Conservation (phyloP, 495 filamentous ascomycete genomes). For the Penicillium robsamsonii region DNA sequence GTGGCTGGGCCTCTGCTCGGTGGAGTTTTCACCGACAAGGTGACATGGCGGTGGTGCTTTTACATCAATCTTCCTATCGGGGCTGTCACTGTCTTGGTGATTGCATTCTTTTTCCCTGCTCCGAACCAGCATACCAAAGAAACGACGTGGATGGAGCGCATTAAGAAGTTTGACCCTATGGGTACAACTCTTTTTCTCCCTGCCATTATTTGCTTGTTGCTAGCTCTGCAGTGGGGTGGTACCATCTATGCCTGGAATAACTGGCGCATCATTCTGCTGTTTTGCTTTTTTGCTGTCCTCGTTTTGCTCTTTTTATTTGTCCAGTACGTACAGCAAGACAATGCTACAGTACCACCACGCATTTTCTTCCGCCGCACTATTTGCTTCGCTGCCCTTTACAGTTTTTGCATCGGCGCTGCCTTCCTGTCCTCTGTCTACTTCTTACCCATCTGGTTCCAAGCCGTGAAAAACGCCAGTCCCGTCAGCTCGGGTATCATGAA, state of each 20-base stretch:
- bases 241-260: slow-evolving; percentile 36
- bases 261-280: slow-evolving; percentile 34
- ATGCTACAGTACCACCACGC: slow-evolving; percentile 31
- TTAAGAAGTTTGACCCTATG: slow-evolving; percentile 34
- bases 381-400: slow-evolving; percentile 51
- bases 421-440: slow-evolving; percentile 45
- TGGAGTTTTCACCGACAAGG: slow-evolving; percentile 54
- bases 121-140: slow-evolving; percentile 24
- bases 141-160: slow-evolving; percentile 22
- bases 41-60: slow-evolving; percentile 83
- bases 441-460: slow-evolving; percentile 48
- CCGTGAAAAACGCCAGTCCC: slow-evolving; percentile 60
- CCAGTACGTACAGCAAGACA: slow-evolving; percentile 26
- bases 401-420: slow-evolving; percentile 48
- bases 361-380: slow-evolving; percentile 46
- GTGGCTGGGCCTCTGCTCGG: slow-evolving; percentile 66
- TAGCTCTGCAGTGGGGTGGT: slow-evolving; percentile 47
- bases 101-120: slow-evolving; percentile 51
- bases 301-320: slow-evolving; percentile 32
- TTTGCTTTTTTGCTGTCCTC: slow-evolving; percentile 35
- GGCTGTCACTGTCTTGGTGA: slow-evolving; percentile 51
- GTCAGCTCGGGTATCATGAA: slow-evolving; percentile 56
- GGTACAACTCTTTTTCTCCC: slow-evolving; percentile 39
- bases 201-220: slow-evolving; percentile 37
- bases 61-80: slow-evolving; percentile 73